Base-by-base conservation (phyloP, 495 filamentous ascomycete species). In the Pseudomonodictys pantanalensis region DNA sequence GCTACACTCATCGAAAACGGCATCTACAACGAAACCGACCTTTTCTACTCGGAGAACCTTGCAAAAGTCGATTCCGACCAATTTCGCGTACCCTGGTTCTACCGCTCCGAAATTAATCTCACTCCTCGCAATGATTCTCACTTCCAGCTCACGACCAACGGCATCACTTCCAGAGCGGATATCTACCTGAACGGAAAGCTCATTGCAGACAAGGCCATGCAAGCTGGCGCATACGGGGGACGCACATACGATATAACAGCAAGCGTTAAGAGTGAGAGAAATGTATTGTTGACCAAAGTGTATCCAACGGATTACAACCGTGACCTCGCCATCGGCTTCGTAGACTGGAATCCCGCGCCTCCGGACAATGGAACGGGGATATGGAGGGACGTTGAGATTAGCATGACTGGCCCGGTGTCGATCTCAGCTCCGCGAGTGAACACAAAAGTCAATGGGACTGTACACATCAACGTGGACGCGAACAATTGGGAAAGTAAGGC, bases 341-440 rank as follows among this genome's bases (percentile, higher is more conserved):
- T 82, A 1, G 84, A 87, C 55, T 87, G 85, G 85, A 86, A 86
- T 41, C 83, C 83, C 0, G 82, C 79, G 52, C 84, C 85, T 0
- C 71, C 75, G 0, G 80, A 84, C 62, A 83, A 79, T 48, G 79
- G 80, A 1, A 83, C 79, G 0, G 84, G 85, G 0, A 76, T 87
- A 1, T 86, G 84, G 84, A 76, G 84, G 0, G 65, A 85, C 43
- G 75, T 87, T 5, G 81, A 83, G 47, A 22, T 87, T 22, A 78
- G 78, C 48, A 76, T 81, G 60, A 85, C 81, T 0, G 83, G 83
- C 0, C 66, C 79, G 4, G 76, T 85, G 0, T 71, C 73, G 0
- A 67, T 86, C 46, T 80, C 76, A 0, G 71, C 78, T 0, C 54
- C 82, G 23, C 71, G 80, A 0, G 74, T 86, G 0, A 59, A 77